These are phyloP conservation scores for Rhodosporidiobolus sp. DNA, from an alignment of 768 basidiomycete species.

Conservation along the genomic window DNA sequence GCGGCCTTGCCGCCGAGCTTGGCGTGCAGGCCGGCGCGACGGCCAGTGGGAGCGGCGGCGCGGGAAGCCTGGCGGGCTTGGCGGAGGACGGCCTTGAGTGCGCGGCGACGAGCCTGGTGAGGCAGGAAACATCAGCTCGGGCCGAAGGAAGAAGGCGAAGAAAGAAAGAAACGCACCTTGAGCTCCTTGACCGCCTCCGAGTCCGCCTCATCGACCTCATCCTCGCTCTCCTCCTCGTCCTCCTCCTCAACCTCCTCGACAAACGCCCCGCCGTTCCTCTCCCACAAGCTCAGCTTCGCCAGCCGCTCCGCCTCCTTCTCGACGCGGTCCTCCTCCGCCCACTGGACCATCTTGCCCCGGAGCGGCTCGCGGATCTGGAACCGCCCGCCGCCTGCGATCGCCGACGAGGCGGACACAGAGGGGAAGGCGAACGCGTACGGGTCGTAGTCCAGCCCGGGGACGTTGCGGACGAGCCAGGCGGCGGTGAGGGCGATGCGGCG, in stretches of 20 bases:
- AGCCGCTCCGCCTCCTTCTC: conserved; percentile 67
- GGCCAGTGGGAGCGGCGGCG: conserved; percentile 41
- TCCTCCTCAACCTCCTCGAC: conserved; percentile 61
- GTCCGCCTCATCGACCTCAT: conserved; percentile 55
- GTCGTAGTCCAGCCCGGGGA: conserved; percentile 68
- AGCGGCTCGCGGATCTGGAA: conserved; percentile 67
- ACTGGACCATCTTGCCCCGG: conserved; percentile 64
- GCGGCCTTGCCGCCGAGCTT: conserved; percentile 46
- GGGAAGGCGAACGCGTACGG: conserved; percentile 37
- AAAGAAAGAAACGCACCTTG: conserved; percentile 57
- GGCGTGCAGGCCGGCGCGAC: conserved; percentile 44
- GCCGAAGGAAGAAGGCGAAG: too few relatives aligned
- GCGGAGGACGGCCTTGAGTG: conserved; percentile 65
- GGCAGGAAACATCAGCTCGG: too few relatives aligned
- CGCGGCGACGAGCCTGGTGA: conserved; percentile 65
- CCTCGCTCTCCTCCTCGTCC: conserved; percentile 52
- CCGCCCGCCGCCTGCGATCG: conserved; percentile 50
- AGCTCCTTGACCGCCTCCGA: conserved; percentile 60
- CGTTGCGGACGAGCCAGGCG: conserved; percentile 63
- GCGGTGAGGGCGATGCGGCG: conserved; percentile 68
- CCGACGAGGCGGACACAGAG: too few relatives aligned
- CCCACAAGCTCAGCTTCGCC: conserved; percentile 60
- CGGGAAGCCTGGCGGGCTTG: conserved; percentile 28
- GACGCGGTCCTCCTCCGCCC: conserved; percentile 71
- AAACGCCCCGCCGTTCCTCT: conserved; percentile 54